phyloP scores from a whole-genome alignment of 139 green algal species.

The Volvox reticuliferus region DNA sequence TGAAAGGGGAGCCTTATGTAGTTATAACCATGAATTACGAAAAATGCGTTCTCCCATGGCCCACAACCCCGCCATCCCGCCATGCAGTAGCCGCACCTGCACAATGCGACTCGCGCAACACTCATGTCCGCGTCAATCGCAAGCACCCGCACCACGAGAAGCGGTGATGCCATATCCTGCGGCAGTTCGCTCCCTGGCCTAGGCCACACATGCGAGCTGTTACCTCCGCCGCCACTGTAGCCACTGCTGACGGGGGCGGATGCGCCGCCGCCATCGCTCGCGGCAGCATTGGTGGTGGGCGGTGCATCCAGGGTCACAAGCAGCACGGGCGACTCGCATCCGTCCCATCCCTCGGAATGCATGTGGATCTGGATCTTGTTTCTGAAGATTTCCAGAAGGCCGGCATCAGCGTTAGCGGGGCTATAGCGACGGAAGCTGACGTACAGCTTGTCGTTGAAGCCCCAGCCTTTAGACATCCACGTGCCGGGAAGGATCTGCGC shows the following conservation, averaged over 20 bases:
- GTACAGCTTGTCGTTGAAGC: not conserved
- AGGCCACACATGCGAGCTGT: not conserved
- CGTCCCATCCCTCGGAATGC: not conserved
- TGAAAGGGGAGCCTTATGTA: too few relatives aligned
- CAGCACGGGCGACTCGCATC: not conserved
- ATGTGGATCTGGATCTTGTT: slow-evolving; percentile 29
- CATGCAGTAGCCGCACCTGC: not conserved
- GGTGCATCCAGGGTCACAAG: not conserved
- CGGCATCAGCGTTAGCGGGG: not conserved
- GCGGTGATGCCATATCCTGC: not conserved
- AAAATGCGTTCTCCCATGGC: too few relatives aligned
- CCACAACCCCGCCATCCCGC: too few relatives aligned
- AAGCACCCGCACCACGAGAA: slow-evolving; percentile 16
- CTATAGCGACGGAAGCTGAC: slow-evolving; percentile 11
- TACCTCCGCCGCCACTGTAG: not conserved
- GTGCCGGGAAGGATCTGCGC: not conserved
- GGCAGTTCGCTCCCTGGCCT: not conserved
- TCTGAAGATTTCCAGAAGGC: not conserved
- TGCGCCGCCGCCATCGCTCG: not conserved
- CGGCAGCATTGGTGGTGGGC: not conserved
- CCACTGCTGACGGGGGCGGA: not conserved
- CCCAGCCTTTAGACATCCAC: not conserved
- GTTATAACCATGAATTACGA: too few relatives aligned
- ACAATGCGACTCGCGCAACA: not conserved
- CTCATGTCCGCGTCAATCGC: not conserved